phyloP scores from a whole-genome alignment of 1,284 basidiomycete genomes.

The Cystobasidium slooffiae region DNA sequence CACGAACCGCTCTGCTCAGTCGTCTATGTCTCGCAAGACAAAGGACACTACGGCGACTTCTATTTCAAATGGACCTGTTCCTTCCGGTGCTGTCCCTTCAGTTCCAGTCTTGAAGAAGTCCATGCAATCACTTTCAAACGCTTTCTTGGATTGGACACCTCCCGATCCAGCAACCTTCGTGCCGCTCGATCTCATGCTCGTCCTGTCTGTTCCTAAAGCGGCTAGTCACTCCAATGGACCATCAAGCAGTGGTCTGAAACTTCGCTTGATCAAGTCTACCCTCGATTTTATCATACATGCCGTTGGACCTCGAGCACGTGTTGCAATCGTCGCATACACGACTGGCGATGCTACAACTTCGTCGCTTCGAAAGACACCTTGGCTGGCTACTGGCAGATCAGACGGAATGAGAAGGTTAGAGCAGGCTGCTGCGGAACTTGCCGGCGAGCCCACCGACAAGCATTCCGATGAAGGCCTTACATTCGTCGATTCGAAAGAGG shows the following conservation, averaged over 20 bases:
- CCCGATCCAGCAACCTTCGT: constrained; percentile 58
- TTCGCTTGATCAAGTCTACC: constrained; percentile 79
- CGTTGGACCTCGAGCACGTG: constrained; percentile 72
- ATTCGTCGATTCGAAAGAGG: constrained; percentile 76
- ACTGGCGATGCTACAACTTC: constrained; percentile 71
- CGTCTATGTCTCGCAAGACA: constrained; percentile 52
- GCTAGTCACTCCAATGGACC: constrained; percentile 65
- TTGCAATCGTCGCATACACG: constrained; percentile 87
- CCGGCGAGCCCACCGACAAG: constrained; percentile 54
- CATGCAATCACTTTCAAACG: constrained; percentile 49
- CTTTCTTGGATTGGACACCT: constrained; percentile 20
- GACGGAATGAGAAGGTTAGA: constrained; percentile 72
- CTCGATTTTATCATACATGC: constrained; percentile 81
- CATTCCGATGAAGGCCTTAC: constrained; percentile 69
- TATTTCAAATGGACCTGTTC: constrained; percentile 28
- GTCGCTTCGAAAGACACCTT: constrained; percentile 82
- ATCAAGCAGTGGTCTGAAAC: constrained; percentile 77
- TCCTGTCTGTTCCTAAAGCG: constrained; percentile 77
- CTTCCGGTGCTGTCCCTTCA: constrained; percentile 28
- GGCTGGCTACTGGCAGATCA: constrained; percentile 71
- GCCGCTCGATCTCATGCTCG: constrained; percentile 86
- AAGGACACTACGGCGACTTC: constrained; percentile 43
- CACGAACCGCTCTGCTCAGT: constrained; percentile 75
- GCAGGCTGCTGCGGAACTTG: constrained; percentile 76
- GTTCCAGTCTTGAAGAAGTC: constrained; percentile 58